Base-by-base conservation (phyloP, 371 early-diverging fungal species). In the Cokeromyces recurvatus region DNA sequence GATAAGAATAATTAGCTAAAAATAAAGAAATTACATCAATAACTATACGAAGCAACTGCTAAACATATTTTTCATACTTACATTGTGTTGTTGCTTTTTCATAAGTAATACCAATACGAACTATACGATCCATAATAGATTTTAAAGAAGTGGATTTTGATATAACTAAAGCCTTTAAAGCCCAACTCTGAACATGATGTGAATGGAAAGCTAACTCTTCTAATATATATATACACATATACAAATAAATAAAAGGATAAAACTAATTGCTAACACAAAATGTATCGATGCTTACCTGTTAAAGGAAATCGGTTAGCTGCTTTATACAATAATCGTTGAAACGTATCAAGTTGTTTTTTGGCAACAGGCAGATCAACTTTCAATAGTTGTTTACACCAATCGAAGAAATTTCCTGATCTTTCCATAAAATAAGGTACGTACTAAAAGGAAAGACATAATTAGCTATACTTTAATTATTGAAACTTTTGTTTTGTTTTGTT, bases 301-400 rank as follows among this genome's bases (percentile, higher is more conserved):
- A 43, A 25, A 24, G 62, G 55, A 15, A 46, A 22, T 15, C 39
- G 46, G 39, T 53, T 58, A 1, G 64, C 55, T 14, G 57, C 53
- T 27, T 53, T 57, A 2, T 43, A 47, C 3, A 74, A 17, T 5
- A 53, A 31, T 8, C 57, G 43, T 8, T 68, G 49, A 12, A 71
- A 15, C n/a, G 47, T 37, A 24, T 68, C 69, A 10, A 66, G 51
- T 23, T 74, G 69, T 32, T 60, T 57, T 32, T 44, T 49, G 0
- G 71, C 71, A 20, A 42, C 44, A 3, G 16, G 19, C 11, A 32
- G 15, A 43, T 74, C 71, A 16, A 64, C 24, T 0, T 34, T 38
- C 8, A 38, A 24, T 3, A 74, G 34, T 16, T 62, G 67, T 4
- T 41, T 25, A 20, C 65, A 62, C 71, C 75, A 74, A 22, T 74